Evolutionary conservation across 2,329 filamentous ascomycete species (phyloP).

Genomic region (Trichoderma harzianum): DNA sequence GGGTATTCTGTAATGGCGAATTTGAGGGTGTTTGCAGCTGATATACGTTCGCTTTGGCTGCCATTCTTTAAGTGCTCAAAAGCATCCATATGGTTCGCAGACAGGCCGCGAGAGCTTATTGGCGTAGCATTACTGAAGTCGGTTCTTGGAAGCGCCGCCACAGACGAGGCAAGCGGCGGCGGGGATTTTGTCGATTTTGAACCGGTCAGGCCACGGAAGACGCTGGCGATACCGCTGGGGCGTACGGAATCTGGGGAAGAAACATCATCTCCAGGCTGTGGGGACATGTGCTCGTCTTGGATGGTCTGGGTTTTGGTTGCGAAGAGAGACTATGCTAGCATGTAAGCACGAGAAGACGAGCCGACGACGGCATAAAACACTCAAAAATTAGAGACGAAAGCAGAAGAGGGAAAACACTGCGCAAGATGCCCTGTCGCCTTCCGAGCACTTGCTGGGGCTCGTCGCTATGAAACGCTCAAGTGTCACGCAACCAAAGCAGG

Average conservation of each 20-base stretch:
- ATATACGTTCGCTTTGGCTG: constrained; percentile 49
- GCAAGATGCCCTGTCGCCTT: not conserved
- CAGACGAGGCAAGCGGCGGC: constrained; percentile 40
- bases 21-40: constrained; percentile 56
- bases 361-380: not conserved
- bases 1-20: constrained; percentile 57
- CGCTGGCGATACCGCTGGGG: constrained; percentile 56
- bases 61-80: constrained; percentile 55
- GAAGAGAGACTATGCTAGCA: constrained; percentile 10
- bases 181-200: constrained; percentile 53
- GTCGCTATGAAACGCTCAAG: not conserved
- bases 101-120: constrained; percentile 41
- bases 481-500: constrained; percentile 11
- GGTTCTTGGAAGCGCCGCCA: constrained; percentile 39
- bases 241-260: constrained; percentile 54
- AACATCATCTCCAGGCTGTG: constrained; percentile 54
- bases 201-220: constrained; percentile 60
- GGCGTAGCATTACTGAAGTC: constrained; percentile 45
- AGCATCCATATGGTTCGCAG: constrained; percentile 51
- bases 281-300: constrained; percentile 55
- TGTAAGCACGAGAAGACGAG: constrained; percentile 5
- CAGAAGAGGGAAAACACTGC: not conserved
- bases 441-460: not conserved
- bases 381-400: not conserved
- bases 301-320: constrained; percentile 20